Evolutionary conservation across 495 filamentous ascomycete species (phyloP).

Genomic region (Aspergillus egyptiacus): DNA sequence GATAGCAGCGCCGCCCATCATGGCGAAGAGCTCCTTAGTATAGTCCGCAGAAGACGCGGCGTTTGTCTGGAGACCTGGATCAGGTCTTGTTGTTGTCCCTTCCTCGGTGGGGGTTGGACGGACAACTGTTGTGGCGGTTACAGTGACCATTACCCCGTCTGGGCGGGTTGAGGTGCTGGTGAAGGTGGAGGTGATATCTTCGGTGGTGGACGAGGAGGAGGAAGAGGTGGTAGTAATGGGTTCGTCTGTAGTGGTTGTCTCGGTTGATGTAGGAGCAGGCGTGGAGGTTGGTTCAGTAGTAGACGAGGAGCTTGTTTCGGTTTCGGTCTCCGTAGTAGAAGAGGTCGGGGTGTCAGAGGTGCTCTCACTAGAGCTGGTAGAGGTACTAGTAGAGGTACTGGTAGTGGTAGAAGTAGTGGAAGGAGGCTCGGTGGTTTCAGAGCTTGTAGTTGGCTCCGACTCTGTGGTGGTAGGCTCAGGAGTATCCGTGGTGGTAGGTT

Average conservation of each 20-base stretch:
- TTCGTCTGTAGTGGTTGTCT: conserved; percentile 28
- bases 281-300: conserved; percentile 16
- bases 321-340: conserved; percentile 1
- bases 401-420: background rate
- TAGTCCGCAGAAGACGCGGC: conserved; percentile 27
- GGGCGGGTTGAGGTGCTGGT: conserved; percentile 29
- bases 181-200: conserved; percentile 24
- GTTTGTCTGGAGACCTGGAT: conserved; percentile 42
- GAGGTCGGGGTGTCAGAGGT: conserved; percentile 1
- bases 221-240: conserved; percentile 34
- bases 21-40: conserved; percentile 36
- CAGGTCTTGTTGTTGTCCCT: conserved; percentile 18
- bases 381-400: conserved; percentile 15
- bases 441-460: background rate
- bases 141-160: conserved; percentile 49
- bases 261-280: conserved; percentile 17
- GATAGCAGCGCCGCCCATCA: conserved; percentile 39
- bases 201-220: conserved; percentile 23
- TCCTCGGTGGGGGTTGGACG: conserved; percentile 26
- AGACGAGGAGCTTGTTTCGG: background rate
- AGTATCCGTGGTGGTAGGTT: conserved; percentile 2
- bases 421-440: background rate
- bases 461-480: background rate
- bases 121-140: conserved; percentile 45
- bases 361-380: conserved; percentile 10